Base-by-base conservation (phyloP, 2,329 filamentous ascomycete species). In the Ceratocystis ficicola region DNA sequence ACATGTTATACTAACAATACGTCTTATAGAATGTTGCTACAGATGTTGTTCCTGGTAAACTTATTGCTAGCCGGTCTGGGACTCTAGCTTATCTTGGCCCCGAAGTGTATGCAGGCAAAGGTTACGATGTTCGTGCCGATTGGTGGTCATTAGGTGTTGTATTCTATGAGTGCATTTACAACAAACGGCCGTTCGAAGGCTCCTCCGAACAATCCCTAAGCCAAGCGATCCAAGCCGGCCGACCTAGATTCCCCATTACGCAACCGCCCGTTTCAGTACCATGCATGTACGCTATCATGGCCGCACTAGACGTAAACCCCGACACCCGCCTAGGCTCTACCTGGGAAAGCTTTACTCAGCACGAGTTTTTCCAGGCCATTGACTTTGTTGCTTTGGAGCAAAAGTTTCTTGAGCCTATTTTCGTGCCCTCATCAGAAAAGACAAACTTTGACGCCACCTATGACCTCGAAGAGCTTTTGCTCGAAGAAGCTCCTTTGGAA, bases 161-260 rank as follows among this genome's bases (percentile, higher is more conserved):
- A n/a, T 97, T 97, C 75, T 99, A 96, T 75, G 94, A 99, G 76
- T 97, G 94, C 81, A 96, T 99, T 70, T 99, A 97, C 78, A 96
- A 95, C 78, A 97, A 95, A 90, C 85, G 94, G 71, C 94, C 94
- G 25, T 99, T 97, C 70, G 91, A 96, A 73, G 93, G 90, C 64
- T 90, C 86, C 71, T 92, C 86, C 61, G 91, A 96, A 73, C 86
- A 90, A 65, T 84, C 85, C 5, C 79, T 99, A 62, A 87, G 88
- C 70, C 84, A 86, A 69, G 85, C 90, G 70, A 95, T 99, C 72
- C 84, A 87, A 70, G 89, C 86, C 72, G 90, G 87, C 12, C 86
- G 85, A 69, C 91, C 92, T 2, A 90, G 89, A 71, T 97, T 90
- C 73, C 93, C 90, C n/a, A 85, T 95, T 69, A 99, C 94, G 2